phyloP scores from a whole-genome alignment of 2,329 filamentous ascomycete species.

The Chaetomium strumarium region DNA sequence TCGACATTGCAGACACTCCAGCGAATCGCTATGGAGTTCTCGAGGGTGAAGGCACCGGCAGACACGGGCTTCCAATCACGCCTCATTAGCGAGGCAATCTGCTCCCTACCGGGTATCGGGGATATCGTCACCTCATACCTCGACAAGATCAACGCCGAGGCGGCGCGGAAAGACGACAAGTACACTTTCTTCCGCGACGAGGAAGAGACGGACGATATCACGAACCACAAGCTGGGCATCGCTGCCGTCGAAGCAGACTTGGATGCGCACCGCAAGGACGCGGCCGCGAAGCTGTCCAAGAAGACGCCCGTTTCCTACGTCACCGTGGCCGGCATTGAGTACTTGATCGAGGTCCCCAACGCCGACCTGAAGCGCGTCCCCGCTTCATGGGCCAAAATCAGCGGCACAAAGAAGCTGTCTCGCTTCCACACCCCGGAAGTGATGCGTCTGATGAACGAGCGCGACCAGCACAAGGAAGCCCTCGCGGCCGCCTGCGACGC shows the following conservation, averaged over 20 bases:
- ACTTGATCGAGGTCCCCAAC: constrained; percentile 87
- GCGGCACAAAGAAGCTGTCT: constrained; percentile 84
- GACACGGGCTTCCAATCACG: constrained; percentile 68
- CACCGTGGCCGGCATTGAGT: constrained; percentile 87
- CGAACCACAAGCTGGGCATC: constrained; percentile 83
- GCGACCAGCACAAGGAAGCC: constrained; percentile 91
- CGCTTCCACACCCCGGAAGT: constrained; percentile 94
- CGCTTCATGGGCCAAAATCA: constrained; percentile 91
- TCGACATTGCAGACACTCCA: constrained; percentile 81
- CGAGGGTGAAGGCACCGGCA: constrained; percentile 55
- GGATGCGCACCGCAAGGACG: constrained; percentile 65
- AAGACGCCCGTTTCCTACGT: constrained; percentile 67
- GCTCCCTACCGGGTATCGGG: constrained; percentile 68
- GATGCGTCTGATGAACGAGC: constrained; percentile 71
- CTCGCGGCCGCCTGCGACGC: constrained; percentile 85
- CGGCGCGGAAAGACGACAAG: constrained; percentile 83
- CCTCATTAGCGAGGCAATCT: constrained; percentile 65
- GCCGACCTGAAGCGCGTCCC: constrained; percentile 77
- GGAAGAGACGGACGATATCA: constrained; percentile 82
- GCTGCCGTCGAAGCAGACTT: constrained; percentile 88
- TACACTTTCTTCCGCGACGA: constrained; percentile 88
- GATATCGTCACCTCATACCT: constrained; percentile 68
- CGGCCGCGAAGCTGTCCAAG: constrained; percentile 66
- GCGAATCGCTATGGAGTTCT: constrained; percentile 70
- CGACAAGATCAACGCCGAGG: constrained; percentile 76